A percentile compares a stretch with the other conserved stretches of the same genome.
These are phyloP conservation scores for Xylaria grammica DNA, from an alignment of 495 filamentous ascomycete genomes.

Conservation along the genomic window DNA sequence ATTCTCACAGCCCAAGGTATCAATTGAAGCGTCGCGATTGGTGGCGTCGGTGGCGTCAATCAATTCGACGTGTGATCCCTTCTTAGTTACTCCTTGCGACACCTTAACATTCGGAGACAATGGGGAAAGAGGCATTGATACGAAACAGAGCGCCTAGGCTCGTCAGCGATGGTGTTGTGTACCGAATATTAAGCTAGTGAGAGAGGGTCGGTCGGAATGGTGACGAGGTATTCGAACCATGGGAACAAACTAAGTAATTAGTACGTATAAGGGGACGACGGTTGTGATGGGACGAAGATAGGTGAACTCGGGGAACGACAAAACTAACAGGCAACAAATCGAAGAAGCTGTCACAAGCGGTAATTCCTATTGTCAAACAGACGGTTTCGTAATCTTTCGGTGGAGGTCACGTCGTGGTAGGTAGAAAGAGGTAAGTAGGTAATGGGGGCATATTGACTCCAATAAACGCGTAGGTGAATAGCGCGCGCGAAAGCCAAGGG, in stretches of 20 bases:
- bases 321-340: not conserved
- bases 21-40: slow-evolving; percentile 11
- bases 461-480: slow-evolving; percentile 26
- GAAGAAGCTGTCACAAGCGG: too few species aligned
- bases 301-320: not conserved
- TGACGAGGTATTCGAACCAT: not conserved
- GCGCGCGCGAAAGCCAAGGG: not conserved
- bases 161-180: slow-evolving; percentile 1
- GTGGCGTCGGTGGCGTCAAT: slow-evolving; percentile 19
- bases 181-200: not conserved
- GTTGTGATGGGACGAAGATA: not conserved
- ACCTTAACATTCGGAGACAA: slow-evolving; percentile 45
- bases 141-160: slow-evolving; percentile 1
- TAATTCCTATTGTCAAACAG: not conserved
- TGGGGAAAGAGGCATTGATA: slow-evolving; percentile 44
- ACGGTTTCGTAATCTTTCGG: not conserved
- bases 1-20: slow-evolving; percentile 24
- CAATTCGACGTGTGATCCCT: slow-evolving; percentile 46
- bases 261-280: not conserved
- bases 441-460: not conserved
- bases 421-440: not conserved
- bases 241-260: not conserved
- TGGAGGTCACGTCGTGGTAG: not conserved
- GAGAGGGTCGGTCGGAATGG: not conserved
- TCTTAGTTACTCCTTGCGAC: slow-evolving; percentile 34